phyloP scores from a whole-genome alignment of 2,329 filamentous ascomycete genomes.

The Colletotrichum tropicale region DNA sequence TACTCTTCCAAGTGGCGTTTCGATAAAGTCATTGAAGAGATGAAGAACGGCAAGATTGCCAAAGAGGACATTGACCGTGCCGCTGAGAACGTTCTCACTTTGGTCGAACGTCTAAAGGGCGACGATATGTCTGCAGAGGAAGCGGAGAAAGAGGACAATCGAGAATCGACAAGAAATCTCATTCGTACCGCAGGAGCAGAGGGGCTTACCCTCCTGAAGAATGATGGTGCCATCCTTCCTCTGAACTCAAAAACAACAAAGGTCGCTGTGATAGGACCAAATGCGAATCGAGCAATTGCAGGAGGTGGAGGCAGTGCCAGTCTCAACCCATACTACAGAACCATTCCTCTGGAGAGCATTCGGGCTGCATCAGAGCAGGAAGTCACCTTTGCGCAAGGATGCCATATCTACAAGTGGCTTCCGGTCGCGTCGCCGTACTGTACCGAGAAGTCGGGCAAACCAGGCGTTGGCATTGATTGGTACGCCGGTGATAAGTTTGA shows the following conservation, averaged over 20 bases:
- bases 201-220: constrained; percentile 69
- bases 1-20: constrained; percentile 60
- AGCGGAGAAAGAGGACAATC: constrained; percentile 61
- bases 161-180: constrained; percentile 60
- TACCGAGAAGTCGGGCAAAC: constrained; percentile 58
- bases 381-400: constrained; percentile 65
- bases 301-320: constrained; percentile 72
- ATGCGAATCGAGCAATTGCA: constrained; percentile 70
- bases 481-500: constrained; percentile 67
- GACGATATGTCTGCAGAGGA: constrained; percentile 60
- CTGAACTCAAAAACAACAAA: constrained; percentile 59
- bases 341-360: constrained; percentile 68
- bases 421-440: constrained; percentile 66
- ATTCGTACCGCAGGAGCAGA: constrained; percentile 67
- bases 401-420: constrained; percentile 69
- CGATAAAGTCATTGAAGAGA: constrained; percentile 59
- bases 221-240: constrained; percentile 62
- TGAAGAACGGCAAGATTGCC: constrained; percentile 52
- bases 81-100: constrained; percentile 63
- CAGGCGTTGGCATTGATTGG: constrained; percentile 69
- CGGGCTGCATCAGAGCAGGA: constrained; percentile 56
- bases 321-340: constrained; percentile 72
- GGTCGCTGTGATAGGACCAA: constrained; percentile 71
- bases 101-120: constrained; percentile 67
- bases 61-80: constrained; percentile 58